phyloP scores from a whole-genome alignment of 768 basidiomycete species.

The Botryobasidium botryosum region DNA sequence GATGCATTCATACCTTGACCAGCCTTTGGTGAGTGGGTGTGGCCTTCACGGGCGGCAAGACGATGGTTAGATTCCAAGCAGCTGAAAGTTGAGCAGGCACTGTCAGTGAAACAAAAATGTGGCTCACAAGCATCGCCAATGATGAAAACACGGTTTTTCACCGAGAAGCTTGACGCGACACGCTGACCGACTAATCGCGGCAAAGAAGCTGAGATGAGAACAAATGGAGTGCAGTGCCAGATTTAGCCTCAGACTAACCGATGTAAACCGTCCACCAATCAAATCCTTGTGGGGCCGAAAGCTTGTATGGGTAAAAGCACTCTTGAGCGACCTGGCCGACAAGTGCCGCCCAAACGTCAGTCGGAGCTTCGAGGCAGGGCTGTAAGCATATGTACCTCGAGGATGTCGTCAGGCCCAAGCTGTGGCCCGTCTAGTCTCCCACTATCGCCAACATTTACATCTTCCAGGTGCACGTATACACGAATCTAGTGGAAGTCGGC shows the following conservation, averaged over 20 bases:
- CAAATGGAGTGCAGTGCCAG: too few relatives aligned
- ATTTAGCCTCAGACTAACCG: too few relatives aligned
- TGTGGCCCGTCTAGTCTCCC: too few relatives aligned
- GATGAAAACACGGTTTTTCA: constrained; percentile 14
- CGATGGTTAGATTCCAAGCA: neutral
- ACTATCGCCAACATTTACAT: too few relatives aligned
- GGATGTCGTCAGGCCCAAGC: too few relatives aligned
- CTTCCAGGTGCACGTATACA: too few relatives aligned
- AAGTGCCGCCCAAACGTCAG: too few relatives aligned
- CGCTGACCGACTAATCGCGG: constrained; percentile 13
- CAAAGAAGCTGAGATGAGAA: neutral
- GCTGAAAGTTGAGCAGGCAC: too few relatives aligned
- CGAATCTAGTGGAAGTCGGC: too few relatives aligned
- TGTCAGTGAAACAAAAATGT: neutral
- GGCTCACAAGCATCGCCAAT: constrained; percentile 8
- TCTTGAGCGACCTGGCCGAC: neutral
- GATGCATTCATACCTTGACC: constrained; percentile 18
- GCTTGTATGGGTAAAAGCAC: neutral
- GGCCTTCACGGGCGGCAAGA: constrained; percentile 5
- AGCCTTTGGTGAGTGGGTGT: constrained; percentile 19
- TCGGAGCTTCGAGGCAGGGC: too few relatives aligned
- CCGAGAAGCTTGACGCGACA: constrained; percentile 13
- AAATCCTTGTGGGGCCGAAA: constrained; percentile 9
- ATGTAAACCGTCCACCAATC: constrained; percentile 14
- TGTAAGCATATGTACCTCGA: too few relatives aligned